Evolutionary conservation across 768 basidiomycete genomes (phyloP).

Genomic region (Lentinus tigrinus): DNA sequence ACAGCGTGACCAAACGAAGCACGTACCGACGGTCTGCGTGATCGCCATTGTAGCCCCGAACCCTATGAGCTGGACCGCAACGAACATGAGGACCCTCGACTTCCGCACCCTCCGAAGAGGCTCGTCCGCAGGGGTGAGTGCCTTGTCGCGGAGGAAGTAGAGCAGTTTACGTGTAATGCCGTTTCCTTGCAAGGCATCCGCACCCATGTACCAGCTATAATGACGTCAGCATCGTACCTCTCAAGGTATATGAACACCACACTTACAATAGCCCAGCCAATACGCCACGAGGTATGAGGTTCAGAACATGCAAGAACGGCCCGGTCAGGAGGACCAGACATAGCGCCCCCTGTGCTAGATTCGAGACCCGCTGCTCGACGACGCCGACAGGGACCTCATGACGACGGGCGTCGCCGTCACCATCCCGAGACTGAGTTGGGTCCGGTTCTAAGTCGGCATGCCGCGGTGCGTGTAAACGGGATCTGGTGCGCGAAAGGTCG

Average conservation of each 20-base stretch:
- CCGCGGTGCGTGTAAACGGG: constrained; percentile 12
- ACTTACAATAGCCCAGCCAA: constrained; percentile 84
- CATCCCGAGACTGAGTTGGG: constrained; percentile 22
- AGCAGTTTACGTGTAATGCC: constrained; percentile 82
- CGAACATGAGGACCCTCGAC: constrained; percentile 69
- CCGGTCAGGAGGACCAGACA: constrained; percentile 78
- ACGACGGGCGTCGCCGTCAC: constrained; percentile 22
- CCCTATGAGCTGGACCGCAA: constrained; percentile 72
- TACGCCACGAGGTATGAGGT: constrained; percentile 78
- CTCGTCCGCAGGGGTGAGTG: constrained; percentile 60
- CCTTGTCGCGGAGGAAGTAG: constrained; percentile 73
- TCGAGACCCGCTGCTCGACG: constrained; percentile 92
- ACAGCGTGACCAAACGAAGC: not conserved
- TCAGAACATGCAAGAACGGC: constrained; percentile 79
- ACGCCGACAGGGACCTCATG: constrained; percentile 67
- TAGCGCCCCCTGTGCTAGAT: constrained; percentile 79
- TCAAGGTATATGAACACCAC: too few species aligned
- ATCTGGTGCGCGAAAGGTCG: constrained; percentile 7
- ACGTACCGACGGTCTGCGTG: constrained; percentile 82
- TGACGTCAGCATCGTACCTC: not conserved
- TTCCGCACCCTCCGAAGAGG: constrained; percentile 75
- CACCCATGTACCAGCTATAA: constrained; percentile 87
- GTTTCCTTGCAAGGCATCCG: constrained; percentile 74
- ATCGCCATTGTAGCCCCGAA: constrained; percentile 90
- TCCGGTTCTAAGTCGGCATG: constrained; percentile 27